Conservation (phyloP, 2,329 filamentous ascomycete genomes). For the Xylaria sp. region DNA sequence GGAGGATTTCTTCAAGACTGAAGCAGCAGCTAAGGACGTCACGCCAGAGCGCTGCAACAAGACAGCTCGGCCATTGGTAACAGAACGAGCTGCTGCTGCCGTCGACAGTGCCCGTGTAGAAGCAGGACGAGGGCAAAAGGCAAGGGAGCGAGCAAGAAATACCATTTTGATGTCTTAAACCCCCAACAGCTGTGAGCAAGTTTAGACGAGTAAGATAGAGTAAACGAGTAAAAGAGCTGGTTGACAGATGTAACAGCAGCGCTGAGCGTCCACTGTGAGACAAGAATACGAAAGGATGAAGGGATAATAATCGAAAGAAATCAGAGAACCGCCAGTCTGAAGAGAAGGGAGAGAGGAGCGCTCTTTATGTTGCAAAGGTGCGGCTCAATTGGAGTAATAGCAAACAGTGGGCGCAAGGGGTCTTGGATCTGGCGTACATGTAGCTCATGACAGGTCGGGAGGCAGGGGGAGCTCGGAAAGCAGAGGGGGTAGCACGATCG, state of each 20-base stretch:
- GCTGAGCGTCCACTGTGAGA: conserved; percentile 3
- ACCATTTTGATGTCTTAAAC: conserved; percentile 37
- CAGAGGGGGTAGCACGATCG: conserved; percentile 21
- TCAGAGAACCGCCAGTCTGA: conserved; percentile 7
- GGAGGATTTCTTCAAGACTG: conserved; percentile 24
- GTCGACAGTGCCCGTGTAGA: conserved; percentile 32
- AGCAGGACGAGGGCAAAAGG: conserved; percentile 41
- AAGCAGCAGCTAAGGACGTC: conserved; percentile 31
- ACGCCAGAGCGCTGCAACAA: conserved; percentile 29
- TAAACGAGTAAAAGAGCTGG: conserved; percentile 13
- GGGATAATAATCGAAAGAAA: conserved; percentile 16
- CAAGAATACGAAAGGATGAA: conserved; percentile 22
- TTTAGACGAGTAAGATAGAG: conserved; percentile 5
- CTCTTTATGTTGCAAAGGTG: conserved; percentile 29
- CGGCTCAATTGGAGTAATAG: conserved; percentile 8
- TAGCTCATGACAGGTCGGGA: conserved; percentile 6
- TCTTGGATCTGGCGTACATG: conserved; percentile 15
- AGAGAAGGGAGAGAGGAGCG: conserved; percentile 17
- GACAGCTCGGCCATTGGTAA: conserved; percentile 27
- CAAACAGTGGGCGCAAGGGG: conserved; percentile 6
- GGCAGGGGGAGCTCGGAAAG: conserved; percentile 14
- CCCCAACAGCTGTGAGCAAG: conserved; percentile 2
- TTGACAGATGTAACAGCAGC: conserved; percentile 7
- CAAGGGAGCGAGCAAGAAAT: conserved; percentile 65
- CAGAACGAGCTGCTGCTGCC: conserved; percentile 32